Percentiles rank a stretch among this genome's conserved stretches.
These are phyloP conservation scores for Murraya paniculata DNA, from an alignment of 345 rosid genomes.

Conservation along the genomic window DNA sequence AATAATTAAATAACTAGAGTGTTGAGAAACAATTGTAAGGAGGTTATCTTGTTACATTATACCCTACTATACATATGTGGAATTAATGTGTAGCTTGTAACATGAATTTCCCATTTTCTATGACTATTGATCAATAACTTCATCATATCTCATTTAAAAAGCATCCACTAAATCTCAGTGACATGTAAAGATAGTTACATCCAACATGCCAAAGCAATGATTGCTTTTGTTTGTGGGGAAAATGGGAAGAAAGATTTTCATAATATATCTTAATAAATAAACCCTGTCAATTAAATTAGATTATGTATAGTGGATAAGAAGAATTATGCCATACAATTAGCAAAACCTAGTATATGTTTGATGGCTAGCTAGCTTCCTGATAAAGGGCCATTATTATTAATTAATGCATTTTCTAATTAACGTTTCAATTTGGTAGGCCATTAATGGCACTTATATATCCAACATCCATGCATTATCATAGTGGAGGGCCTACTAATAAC, in stretches of 20 bases:
- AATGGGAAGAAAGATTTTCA: not conserved
- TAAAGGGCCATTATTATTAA: not conserved
- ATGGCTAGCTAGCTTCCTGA: slow-evolving; percentile 14
- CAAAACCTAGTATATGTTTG: slow-evolving; percentile 18
- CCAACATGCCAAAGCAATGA: not conserved
- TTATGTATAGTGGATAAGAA: not conserved
- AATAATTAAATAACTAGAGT: not conserved
- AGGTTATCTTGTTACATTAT: not conserved
- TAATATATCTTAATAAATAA: slow-evolving; percentile 1
- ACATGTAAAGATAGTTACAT: not conserved
- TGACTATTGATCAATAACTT: not conserved
- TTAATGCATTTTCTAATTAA: not conserved
- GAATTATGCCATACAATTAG: not conserved
- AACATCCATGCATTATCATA: slow-evolving; percentile 21
- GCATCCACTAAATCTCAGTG: slow-evolving; percentile 1
- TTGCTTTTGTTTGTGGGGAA: not conserved
- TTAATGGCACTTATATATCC: slow-evolving; percentile 16
- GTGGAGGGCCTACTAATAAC: slow-evolving; percentile 19
- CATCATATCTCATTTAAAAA: not conserved
- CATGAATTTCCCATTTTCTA: not conserved
- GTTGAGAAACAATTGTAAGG: not conserved
- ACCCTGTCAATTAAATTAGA: not conserved
- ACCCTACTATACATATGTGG: not conserved
- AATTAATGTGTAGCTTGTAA: too few relatives aligned
- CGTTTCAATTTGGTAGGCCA: slow-evolving; percentile 24